These are phyloP conservation scores for Ochetophila trinervis DNA, from an alignment of 306 rosid species.

Conservation along the genomic window DNA sequence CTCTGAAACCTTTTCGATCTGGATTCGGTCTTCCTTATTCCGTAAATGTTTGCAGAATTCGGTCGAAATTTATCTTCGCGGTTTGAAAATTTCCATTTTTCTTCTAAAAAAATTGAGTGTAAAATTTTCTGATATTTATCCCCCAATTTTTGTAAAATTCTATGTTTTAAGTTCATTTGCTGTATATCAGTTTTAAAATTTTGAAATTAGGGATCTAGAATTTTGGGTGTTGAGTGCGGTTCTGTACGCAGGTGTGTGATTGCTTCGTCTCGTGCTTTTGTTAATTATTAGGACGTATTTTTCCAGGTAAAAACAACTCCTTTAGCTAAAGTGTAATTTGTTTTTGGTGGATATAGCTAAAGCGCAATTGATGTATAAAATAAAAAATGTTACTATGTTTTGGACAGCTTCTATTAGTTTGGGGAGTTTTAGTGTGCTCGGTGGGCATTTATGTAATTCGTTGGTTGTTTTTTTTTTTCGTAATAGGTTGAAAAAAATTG, in stretches of 20 bases:
- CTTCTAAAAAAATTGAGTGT: background rate
- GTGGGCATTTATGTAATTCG: no score
- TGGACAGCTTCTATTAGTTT: background rate
- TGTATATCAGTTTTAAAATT: background rate
- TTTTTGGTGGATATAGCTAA: no score
- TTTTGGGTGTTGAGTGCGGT: background rate
- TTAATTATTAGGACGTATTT: conserved; percentile 7
- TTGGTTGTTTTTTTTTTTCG: no score
- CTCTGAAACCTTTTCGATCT: background rate
- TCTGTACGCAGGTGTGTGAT: conserved; percentile 5
- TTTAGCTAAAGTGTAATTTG: conserved; percentile 13
- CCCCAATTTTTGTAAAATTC: background rate
- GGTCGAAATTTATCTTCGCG: background rate
- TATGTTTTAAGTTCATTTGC: background rate
- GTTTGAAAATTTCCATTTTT: background rate
- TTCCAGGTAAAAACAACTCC: conserved; percentile 22
- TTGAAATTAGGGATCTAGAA: background rate
- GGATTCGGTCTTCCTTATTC: background rate
- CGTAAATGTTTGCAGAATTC: background rate
- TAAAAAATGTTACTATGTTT: background rate
- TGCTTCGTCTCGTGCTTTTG: conserved; percentile 4
- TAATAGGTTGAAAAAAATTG: no score
- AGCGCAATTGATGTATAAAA: background rate
- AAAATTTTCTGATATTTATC: background rate
- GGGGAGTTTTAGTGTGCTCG: background rate